Percentiles rank a stretch among this genome's conserved stretches.
phyloP scores from a whole-genome alignment of 352 stramenopile genomes.

The Phytophthora citricola region DNA sequence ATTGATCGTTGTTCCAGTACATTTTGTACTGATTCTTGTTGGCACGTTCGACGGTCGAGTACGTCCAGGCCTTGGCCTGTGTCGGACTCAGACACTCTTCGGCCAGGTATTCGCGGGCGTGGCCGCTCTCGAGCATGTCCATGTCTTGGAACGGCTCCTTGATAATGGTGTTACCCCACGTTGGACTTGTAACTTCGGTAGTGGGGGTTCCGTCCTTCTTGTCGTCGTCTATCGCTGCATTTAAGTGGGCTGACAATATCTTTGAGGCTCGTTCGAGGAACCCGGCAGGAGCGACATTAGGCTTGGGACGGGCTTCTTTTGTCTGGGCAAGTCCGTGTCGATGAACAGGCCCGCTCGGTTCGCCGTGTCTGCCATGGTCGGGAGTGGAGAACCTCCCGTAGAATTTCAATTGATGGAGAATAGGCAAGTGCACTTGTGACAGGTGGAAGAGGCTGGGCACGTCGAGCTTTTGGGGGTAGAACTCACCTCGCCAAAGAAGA shows the following conservation, averaged over 20 bases:
- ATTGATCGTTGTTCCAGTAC: slow-evolving; percentile 89
- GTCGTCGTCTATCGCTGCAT: slow-evolving; percentile 18
- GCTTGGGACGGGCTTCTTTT: slow-evolving; percentile 20
- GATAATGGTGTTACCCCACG: slow-evolving; percentile 70
- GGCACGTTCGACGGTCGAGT: slow-evolving; percentile 76
- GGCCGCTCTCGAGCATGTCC: slow-evolving; percentile 85
- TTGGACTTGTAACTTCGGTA: slow-evolving; percentile 23
- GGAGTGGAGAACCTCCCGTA: slow-evolving; percentile 1
- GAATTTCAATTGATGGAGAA: slow-evolving; percentile 23
- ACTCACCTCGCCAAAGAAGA: background rate
- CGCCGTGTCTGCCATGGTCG: slow-evolving; percentile 58
- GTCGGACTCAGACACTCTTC: slow-evolving; percentile 86
- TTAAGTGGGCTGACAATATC: slow-evolving; percentile 50
- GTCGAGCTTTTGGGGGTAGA: slow-evolving; percentile 1
- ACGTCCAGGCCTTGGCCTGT: slow-evolving; percentile 81
- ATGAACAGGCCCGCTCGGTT: slow-evolving; percentile 63
- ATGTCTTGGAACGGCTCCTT: slow-evolving; percentile 84
- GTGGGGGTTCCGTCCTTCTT: slow-evolving; percentile 32
- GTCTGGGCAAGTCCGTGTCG: slow-evolving; percentile 47
- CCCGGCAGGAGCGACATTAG: slow-evolving; percentile 31
- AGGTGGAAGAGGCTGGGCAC: background rate
- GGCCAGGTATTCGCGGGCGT: slow-evolving; percentile 84
- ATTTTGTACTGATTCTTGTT: slow-evolving; percentile 91
- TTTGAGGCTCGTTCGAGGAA: slow-evolving; percentile 73
- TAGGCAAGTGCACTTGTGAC: slow-evolving; percentile 35